phyloP scores from a whole-genome alignment of 1,284 basidiomycete genomes.

The Cutaneotrichosporon mucoides region DNA sequence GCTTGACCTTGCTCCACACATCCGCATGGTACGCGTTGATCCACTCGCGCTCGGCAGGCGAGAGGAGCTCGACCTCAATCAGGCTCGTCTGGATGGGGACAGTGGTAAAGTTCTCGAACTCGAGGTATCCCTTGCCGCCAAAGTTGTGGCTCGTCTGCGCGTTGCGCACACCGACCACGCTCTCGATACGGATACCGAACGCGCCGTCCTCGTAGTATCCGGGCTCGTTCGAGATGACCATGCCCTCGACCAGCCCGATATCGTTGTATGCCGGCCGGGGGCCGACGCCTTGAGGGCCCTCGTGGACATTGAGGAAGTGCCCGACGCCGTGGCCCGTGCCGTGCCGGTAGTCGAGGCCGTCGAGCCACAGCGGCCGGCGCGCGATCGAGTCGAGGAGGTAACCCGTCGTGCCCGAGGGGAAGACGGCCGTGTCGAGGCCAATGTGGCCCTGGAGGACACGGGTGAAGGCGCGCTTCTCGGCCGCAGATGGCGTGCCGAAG shows the following conservation, averaged over 20 bases:
- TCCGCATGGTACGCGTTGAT: slow-evolving; percentile 80
- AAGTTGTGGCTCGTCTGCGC: slow-evolving; percentile 76
- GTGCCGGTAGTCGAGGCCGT: slow-evolving; percentile 72
- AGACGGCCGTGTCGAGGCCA: slow-evolving; percentile 66
- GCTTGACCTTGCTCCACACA: slow-evolving; percentile 69
- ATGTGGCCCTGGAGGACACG: slow-evolving; percentile 56
- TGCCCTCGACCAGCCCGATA: slow-evolving; percentile 69
- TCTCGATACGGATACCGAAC: slow-evolving; percentile 93
- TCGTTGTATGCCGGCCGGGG: slow-evolving; percentile 61
- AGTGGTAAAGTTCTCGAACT: slow-evolving; percentile 82
- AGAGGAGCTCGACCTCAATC: slow-evolving; percentile 64
- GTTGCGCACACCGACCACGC: slow-evolving; percentile 70
- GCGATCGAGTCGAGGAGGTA: slow-evolving; percentile 67
- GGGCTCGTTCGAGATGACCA: slow-evolving; percentile 89
- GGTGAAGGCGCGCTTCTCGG: slow-evolving; percentile 85
- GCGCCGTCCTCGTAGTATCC: slow-evolving; percentile 90
- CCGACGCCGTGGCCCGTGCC: slow-evolving; percentile 94
- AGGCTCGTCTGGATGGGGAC: slow-evolving; percentile 84
- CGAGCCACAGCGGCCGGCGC: slow-evolving; percentile 78
- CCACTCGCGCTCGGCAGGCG: slow-evolving; percentile 69
- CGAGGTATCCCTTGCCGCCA: slow-evolving; percentile 73
- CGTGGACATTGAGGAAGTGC: slow-evolving; percentile 88
- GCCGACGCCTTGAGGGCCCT: slow-evolving; percentile 87
- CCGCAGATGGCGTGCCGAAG: slow-evolving; percentile 76
- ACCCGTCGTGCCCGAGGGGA: slow-evolving; percentile 77